A percentile compares a stretch with the other conserved stretches of the same genome.
These are phyloP conservation scores for Plicaturopsis crispa DNA, from an alignment of 768 basidiomycete genomes.

Conservation along the genomic window DNA sequence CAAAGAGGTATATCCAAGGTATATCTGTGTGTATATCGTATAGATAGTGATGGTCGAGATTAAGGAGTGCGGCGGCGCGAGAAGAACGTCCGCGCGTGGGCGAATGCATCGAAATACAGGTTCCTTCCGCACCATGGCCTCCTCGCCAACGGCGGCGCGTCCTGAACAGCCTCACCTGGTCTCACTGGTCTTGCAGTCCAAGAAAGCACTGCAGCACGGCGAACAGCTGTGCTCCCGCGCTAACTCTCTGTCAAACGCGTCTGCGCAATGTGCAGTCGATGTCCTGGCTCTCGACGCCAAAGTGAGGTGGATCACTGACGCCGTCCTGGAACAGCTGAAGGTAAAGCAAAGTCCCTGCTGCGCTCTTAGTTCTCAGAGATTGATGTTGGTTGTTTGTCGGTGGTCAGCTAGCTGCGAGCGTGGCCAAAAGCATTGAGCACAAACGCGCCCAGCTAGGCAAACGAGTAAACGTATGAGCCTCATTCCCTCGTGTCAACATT, in stretches of 20 bases:
- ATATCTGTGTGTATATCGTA: too few relatives aligned
- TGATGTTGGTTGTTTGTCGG: constrained; percentile 1
- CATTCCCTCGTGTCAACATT: too few relatives aligned
- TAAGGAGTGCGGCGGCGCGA: too few relatives aligned
- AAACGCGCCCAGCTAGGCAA: constrained; percentile 54
- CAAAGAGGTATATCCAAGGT: too few relatives aligned
- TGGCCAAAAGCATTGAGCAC: constrained; percentile 69
- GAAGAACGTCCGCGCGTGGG: too few relatives aligned
- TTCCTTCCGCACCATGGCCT: too few relatives aligned
- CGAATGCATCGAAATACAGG: too few relatives aligned
- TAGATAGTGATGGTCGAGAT: too few relatives aligned
- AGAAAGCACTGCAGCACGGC: constrained; percentile 76
- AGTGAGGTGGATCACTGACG: constrained; percentile 69
- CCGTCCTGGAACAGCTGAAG: constrained; percentile 70
- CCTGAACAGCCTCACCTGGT: constrained; percentile 63
- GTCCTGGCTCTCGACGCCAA: constrained; percentile 75
- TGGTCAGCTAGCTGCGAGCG: constrained; percentile 69
- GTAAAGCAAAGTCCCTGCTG: constrained; percentile 28
- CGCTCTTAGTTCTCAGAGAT: not conserved
- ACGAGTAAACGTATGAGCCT: constrained; percentile 58
- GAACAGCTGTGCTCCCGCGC: constrained; percentile 69
- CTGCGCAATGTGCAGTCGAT: constrained; percentile 60
- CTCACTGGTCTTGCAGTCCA: constrained; percentile 71
- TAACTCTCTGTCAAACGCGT: constrained; percentile 52
- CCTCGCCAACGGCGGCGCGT: too few relatives aligned